Percentiles rank a stretch among this genome's conserved stretches.
phyloP scores from a whole-genome alignment of 2,329 filamentous ascomycete species.

The Ceratocystiopsis sp. region DNA sequence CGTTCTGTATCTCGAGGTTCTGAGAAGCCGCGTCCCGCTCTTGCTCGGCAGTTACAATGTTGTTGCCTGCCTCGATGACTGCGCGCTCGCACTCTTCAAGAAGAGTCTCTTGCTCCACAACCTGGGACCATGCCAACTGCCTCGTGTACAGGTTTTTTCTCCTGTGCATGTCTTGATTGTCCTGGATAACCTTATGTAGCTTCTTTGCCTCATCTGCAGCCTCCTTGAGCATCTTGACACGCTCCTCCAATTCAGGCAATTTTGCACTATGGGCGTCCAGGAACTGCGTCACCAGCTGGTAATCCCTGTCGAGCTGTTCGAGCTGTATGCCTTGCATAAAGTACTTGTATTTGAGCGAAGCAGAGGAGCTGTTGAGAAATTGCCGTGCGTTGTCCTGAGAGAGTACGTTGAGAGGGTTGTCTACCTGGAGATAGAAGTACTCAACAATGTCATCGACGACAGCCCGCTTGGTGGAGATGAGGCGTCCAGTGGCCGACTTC shows the following conservation, averaged over 20 bases:
- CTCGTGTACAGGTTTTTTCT: conserved; percentile 40
- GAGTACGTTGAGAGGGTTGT: conserved; percentile 90
- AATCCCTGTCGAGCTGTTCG: conserved; percentile 82
- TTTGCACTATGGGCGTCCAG: conserved; percentile 56
- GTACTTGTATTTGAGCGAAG: conserved; percentile 83
- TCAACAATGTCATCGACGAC: conserved; percentile 90
- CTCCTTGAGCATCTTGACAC: conserved; percentile 42
- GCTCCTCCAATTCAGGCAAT: conserved; percentile 41
- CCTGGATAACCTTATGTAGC: conserved; percentile 47
- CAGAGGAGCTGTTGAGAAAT: conserved; percentile 73
- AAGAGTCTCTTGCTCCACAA: conserved; percentile 53
- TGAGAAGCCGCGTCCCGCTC: conserved; percentile 28
- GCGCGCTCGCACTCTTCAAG: conserved; percentile 21
- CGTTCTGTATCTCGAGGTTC: conserved; percentile 28
- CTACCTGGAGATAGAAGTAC: conserved; percentile 82
- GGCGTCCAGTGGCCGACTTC: conserved; percentile 51
- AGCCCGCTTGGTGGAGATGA: conserved; percentile 65
- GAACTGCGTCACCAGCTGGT: conserved; percentile 64
- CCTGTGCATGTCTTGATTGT: conserved; percentile 46
- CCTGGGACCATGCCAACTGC: conserved; percentile 76
- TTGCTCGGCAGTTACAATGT: conserved; percentile 25
- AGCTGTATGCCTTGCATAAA: conserved; percentile 91
- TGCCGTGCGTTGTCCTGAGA: conserved; percentile 91
- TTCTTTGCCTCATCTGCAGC: conserved; percentile 43
- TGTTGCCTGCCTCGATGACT: conserved; percentile 20